Base-by-base conservation (phyloP, 2,329 filamentous ascomycete genomes). In the Chaetomiaceae sp. region DNA sequence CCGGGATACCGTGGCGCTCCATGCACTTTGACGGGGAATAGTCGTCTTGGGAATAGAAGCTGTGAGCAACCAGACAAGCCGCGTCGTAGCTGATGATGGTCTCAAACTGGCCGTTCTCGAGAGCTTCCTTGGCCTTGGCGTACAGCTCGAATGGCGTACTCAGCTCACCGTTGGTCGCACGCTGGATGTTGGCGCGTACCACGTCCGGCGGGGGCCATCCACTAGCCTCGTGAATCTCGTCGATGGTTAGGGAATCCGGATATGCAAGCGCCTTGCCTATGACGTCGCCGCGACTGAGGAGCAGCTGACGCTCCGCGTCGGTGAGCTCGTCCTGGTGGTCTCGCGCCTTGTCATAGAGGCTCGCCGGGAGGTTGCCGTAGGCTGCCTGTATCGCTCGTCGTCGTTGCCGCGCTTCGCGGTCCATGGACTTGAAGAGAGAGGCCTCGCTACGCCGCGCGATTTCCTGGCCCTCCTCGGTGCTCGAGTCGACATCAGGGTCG, bases 241-340 rank as follows among this genome's bases (percentile, higher is more conserved):
- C 40, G 34, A 25, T 25, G 42, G 49, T 51, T 15, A 38, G 33
- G 22, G 40, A 39, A 33, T 51, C 34, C 12, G 42, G 49, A 39
- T 33, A 34, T 25, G 23, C 49, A 20, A 46, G 33, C 17, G 34
- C 49, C 27, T 40, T 39, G 25, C 25, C 49, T 7, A 46, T 2
- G 34, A 46, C 25, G 23, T 51, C 49, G 42, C 49, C 40, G 42
- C 42, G 42, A 34, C 19, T 20, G 49, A 51, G 49, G 27, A 51
- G 27, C 6, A 25, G 25, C 25, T 31, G 40, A 27, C 49, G 42
- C 34, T 51, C 49, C 17, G 7, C 25, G 2, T 45, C 17, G 12
- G 49, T 51, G 14, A 51, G 42, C 33, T 39, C 34, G 49, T 34
- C 49, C 23, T 51, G 48, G 33, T 51, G 34, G 25, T 40, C 34